These are phyloP conservation scores for Salix dunnii DNA, from an alignment of 345 rosid genomes.

Conservation along the genomic window DNA sequence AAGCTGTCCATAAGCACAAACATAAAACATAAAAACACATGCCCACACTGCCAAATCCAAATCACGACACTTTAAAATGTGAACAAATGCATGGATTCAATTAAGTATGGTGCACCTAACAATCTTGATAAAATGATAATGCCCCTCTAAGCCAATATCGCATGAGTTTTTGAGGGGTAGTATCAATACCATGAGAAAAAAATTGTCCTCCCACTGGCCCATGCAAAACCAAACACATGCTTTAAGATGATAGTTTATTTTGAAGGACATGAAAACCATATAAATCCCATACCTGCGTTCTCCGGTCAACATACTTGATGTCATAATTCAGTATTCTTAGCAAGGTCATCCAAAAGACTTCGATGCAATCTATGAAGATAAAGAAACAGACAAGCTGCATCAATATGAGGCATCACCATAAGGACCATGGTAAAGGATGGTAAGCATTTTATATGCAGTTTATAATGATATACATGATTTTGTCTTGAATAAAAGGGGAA, in stretches of 20 bases:
- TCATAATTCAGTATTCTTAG: slow-evolving; percentile 34
- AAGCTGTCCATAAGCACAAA: background rate
- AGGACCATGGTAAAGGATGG: background rate
- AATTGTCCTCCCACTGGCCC: background rate
- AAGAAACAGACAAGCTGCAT: background rate
- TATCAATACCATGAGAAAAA: background rate
- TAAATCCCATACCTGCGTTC: slow-evolving; percentile 49
- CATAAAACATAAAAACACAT: background rate
- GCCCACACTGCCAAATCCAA: background rate
- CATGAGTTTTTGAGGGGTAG: background rate
- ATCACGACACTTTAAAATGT: background rate
- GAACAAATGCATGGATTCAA: background rate
- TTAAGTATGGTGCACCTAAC: background rate
- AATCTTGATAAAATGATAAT: background rate
- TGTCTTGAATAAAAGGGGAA: background rate
- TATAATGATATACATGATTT: background rate
- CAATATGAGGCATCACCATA: background rate
- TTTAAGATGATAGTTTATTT: background rate
- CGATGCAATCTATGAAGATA: slow-evolving; percentile 23
- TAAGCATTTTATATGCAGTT: background rate
- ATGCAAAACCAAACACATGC: background rate
- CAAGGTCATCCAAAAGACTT: slow-evolving; percentile 49
- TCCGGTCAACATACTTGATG: slow-evolving; percentile 49
- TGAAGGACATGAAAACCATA: background rate
- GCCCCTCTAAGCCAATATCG: background rate